Evolutionary conservation across 768 basidiomycete species (phyloP).

Genomic region (Calocera viscosa): DNA sequence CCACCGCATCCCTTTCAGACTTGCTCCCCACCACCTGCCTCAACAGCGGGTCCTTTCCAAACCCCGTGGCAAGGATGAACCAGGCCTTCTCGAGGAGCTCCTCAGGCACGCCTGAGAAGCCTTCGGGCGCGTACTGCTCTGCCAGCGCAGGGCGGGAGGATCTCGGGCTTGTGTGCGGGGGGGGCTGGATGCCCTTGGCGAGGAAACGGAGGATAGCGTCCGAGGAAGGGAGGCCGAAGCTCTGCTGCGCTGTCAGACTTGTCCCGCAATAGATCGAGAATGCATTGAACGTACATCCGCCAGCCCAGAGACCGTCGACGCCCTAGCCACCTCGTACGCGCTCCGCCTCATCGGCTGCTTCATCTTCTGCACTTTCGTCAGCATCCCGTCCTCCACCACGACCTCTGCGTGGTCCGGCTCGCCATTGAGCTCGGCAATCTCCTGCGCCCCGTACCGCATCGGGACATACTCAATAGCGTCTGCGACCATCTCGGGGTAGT

Average conservation of each 20-base stretch:
- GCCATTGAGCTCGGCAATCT: conserved; percentile 34
- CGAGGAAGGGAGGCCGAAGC: conserved; percentile 70
- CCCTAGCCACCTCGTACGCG: conserved; percentile 73
- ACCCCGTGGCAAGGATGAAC: conserved; percentile 75
- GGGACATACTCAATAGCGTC: conserved; percentile 86
- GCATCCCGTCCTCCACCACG: conserved; percentile 31
- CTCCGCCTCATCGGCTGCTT: conserved; percentile 78
- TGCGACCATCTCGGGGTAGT: conserved; percentile 76
- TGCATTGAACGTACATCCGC: conserved; percentile 51
- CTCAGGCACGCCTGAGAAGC: conserved; percentile 40
- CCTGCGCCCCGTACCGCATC: conserved; percentile 60
- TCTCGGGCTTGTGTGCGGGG: conserved; percentile 71
- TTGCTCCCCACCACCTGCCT: conserved; percentile 60
- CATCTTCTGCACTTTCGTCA: conserved; percentile 32
- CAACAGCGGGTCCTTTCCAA: conserved; percentile 85
- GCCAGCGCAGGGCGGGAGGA: conserved; percentile 70
- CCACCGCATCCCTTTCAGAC: conserved; percentile 60
- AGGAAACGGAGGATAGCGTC: conserved; percentile 76
- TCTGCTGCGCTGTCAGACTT: too few species aligned
- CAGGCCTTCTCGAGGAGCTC: conserved; percentile 62
- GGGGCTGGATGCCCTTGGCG: conserved; percentile 31
- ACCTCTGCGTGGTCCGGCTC: conserved; percentile 41
- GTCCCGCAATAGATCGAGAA: not conserved
- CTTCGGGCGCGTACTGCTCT: conserved; percentile 70
- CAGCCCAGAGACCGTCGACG: conserved; percentile 58